Base-by-base conservation (phyloP, 805 yeast species). In the Lipomyces starkeyi region DNA sequence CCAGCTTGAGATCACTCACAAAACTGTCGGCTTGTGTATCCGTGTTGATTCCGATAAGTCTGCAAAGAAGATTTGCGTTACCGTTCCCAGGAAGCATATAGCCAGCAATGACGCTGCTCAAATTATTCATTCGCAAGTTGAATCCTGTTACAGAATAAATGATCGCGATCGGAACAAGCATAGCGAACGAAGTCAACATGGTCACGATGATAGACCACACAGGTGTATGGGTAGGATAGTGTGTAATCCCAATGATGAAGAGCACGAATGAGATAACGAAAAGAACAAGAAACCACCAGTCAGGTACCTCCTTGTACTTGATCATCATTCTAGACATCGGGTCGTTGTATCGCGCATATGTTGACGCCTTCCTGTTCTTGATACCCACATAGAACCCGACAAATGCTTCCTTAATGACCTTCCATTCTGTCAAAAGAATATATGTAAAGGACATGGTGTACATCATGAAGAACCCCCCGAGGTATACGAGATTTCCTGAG, bases 81-180 rank as follows among this genome's bases (percentile, higher is more conserved):
- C 78, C 2, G 91, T 80, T 78, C 1, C 87, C 90, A 2, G 91
- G 91, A 8, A 85, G 79, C 7, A 83, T 78, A 68, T 82, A 83
- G 0, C 85, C 85, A 22, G 82, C 84, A 57, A 83, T 78, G 66
- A 83, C 74, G 63, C 73, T 82, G 75, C 83, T 81, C 66, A 87
- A 78, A 35, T 88, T 91, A 73, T 86, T 87, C 72, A 88, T 79
- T 9, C 89, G 89, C 67, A 87, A 83, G 1, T 83, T 73, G 61
- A 80, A 84, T 78, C 89, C 89, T 0, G 92, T 87, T 35, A 85
- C 83, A 2, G 91, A 88, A 32, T 83, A 85, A 62, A 89, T 81
- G 22, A 88, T 79, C 2, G 88, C 87, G 29, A 87, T 80, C 4
- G 92, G 93, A 58, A 89, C 79, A 61, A 88, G 78, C 74, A 88